These are phyloP conservation scores for Ailanthus altissimus DNA, from an alignment of 345 rosid genomes.

Conservation along the genomic window DNA sequence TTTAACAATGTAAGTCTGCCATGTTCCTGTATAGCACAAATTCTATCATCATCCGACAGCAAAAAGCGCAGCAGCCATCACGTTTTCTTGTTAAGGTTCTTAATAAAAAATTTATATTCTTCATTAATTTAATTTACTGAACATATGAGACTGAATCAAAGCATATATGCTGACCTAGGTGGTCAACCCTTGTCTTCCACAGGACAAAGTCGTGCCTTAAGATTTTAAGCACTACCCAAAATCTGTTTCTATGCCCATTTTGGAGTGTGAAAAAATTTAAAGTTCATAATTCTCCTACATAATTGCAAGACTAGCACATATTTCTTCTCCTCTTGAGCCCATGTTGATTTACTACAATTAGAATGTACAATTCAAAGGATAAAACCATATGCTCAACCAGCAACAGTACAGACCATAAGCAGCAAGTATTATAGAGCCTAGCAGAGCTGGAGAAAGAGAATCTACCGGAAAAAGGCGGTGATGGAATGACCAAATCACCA, in stretches of 20 bases:
- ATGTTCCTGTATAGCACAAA: slow-evolving; percentile 48
- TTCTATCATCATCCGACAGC: slow-evolving; percentile 2
- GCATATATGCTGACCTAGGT: neutral
- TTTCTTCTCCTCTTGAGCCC: neutral
- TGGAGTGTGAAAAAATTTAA: neutral
- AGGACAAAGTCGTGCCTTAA: neutral
- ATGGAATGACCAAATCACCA: slow-evolving; percentile 88
- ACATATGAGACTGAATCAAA: neutral
- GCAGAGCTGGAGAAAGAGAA: neutral
- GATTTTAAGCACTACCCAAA: neutral
- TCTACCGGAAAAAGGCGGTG: slow-evolving; percentile 79
- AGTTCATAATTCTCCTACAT: neutral
- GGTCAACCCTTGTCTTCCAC: neutral
- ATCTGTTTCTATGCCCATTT: neutral
- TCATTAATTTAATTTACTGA: slow-evolving; percentile 10
- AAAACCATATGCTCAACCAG: neutral
- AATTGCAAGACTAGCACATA: neutral
- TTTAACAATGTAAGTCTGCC: slow-evolving; percentile 82
- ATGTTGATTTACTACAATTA: neutral
- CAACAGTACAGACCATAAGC: neutral
- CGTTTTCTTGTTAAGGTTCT: neutral
- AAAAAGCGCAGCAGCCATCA: neutral
- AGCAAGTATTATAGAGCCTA: neutral
- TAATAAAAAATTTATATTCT: neutral
- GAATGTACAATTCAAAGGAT: neutral